These are phyloP conservation scores for Phialophora verrucosa DNA, from an alignment of 2,329 filamentous ascomycete species.

Conservation along the genomic window DNA sequence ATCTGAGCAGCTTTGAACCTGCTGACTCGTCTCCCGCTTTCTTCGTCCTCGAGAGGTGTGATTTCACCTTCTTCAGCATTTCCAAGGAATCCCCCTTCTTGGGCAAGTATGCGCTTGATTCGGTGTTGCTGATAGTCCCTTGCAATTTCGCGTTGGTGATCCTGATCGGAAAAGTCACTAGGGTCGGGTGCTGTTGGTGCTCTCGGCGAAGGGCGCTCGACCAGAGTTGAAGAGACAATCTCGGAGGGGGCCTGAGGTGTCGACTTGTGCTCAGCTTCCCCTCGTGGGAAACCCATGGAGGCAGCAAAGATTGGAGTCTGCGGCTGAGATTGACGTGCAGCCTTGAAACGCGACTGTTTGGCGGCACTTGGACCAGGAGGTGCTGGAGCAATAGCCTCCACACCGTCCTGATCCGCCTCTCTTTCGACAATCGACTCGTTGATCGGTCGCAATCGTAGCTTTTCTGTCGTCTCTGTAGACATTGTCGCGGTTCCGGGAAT, in stretches of 20 bases:
- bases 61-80: conserved; percentile 62
- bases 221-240: conserved; percentile 64
- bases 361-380: conserved; percentile 36
- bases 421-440: conserved; percentile 55
- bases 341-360: conserved; percentile 40
- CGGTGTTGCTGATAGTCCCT: conserved; percentile 82
- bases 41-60: conserved; percentile 59
- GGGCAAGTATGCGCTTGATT: conserved; percentile 79
- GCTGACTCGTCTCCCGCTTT: conserved; percentile 63
- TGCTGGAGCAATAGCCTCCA: conserved; percentile 30
- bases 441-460: conserved; percentile 40
- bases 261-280: conserved; percentile 3
- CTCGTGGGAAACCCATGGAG: conserved; percentile 29
- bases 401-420: conserved; percentile 30
- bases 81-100: conserved; percentile 78
- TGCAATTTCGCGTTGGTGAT: conserved; percentile 77
- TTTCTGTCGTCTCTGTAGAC: neutral
- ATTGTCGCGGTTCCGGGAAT: conserved; percentile 28
- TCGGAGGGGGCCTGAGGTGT: conserved; percentile 50
- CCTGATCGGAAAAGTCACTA: conserved; percentile 72
- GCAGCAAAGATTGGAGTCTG: conserved; percentile 46
- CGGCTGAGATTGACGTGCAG: conserved; percentile 25
- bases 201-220: conserved; percentile 55
- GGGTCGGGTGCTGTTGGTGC: conserved; percentile 54
- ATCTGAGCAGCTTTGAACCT: conserved; percentile 56